A percentile compares a stretch with the other conserved stretches of the same genome.
Evolutionary conservation across 108 stramenopile genomes (phyloP).

Genomic region (Pelagomonas calceolata): DNA sequence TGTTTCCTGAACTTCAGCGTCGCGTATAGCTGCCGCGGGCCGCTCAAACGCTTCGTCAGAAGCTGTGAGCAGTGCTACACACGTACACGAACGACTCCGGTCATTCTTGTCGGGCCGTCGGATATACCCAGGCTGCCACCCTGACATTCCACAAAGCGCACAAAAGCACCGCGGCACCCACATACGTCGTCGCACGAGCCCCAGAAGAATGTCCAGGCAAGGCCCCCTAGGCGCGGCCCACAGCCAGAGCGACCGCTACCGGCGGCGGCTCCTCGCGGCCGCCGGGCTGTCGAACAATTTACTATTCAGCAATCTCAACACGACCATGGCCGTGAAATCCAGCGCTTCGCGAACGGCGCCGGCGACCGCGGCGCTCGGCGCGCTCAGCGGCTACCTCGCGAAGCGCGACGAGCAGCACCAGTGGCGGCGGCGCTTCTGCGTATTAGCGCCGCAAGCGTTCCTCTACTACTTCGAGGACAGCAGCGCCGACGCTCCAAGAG

Average conservation of each 20-base stretch:
- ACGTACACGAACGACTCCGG: no score
- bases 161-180: no score
- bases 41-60: no score
- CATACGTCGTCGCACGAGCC: no score
- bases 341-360: background rate
- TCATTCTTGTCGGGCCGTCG: no score
- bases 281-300: background rate
- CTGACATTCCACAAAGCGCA: no score
- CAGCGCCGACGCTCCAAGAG: slow-evolving; percentile 5
- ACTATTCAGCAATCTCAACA: background rate
- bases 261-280: background rate
- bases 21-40: no score
- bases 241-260: background rate
- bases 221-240: no score
- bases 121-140: no score
- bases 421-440: slow-evolving; percentile 9
- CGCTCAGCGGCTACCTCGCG: slow-evolving; percentile 2
- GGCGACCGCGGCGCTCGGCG: background rate
- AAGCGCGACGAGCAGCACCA: slow-evolving; percentile 14
- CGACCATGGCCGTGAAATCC: background rate
- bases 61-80: no score
- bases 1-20: no score
- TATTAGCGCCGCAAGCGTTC: slow-evolving; percentile 7
- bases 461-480: slow-evolving; percentile 17
- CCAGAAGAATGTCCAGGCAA: no score